Percentiles rank a stretch among this genome's conserved stretches.
These are phyloP conservation scores for Prunus mume DNA, from an alignment of 306 rosid genomes.

Conservation along the genomic window DNA sequence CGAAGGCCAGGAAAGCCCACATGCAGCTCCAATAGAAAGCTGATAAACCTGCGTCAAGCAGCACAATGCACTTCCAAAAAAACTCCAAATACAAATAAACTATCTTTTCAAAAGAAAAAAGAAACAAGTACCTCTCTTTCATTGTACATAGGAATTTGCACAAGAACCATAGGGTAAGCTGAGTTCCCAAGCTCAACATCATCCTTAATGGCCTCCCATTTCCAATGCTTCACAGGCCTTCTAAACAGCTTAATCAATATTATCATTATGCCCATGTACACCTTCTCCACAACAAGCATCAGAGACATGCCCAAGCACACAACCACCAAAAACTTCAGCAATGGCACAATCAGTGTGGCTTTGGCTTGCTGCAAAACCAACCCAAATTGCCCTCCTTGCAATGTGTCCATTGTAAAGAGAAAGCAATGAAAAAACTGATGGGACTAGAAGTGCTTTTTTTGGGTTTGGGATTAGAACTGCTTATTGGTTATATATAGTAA, in stretches of 20 bases:
- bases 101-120: background rate
- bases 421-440: background rate
- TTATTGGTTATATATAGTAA: background rate
- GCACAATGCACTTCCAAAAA: background rate
- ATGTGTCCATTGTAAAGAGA: conserved; percentile 33
- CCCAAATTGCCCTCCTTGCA: conserved; percentile 43
- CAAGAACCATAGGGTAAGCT: conserved; percentile 47
- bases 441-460: background rate
- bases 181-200: conserved; percentile 67
- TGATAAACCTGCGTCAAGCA: conserved; percentile 30
- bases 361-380: conserved; percentile 54
- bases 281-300: conserved; percentile 73
- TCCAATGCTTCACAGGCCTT: conserved; percentile 60
- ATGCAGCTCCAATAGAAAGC: conserved; percentile 43
- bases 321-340: conserved; percentile 44
- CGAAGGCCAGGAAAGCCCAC: conserved; percentile 42
- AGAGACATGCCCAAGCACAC: conserved; percentile 68
- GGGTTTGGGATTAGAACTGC: background rate
- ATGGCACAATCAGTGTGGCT: conserved; percentile 57
- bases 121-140: conserved; percentile 29
- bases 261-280: conserved; percentile 78
- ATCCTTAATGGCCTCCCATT: conserved; percentile 67
- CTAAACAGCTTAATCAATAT: conserved; percentile 50
- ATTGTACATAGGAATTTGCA: conserved; percentile 37
- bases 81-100: background rate